Evolutionary conservation across 2,329 filamentous ascomycete genomes (phyloP), one percentile per base, ranked within the genome.

Genomic region (Ascochyta lentis): DNA sequence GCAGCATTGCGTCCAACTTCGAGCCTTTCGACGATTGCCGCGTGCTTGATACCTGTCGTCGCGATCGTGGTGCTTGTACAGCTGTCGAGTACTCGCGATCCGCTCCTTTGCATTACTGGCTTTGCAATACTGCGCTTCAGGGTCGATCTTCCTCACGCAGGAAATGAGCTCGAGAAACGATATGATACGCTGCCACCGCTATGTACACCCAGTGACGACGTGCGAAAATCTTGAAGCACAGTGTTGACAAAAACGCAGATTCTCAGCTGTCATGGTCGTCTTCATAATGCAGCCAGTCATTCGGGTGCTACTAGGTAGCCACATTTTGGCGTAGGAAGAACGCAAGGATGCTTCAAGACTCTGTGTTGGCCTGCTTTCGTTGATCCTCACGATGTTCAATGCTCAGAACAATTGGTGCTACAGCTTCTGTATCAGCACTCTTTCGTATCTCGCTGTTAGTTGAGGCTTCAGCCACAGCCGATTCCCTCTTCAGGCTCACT

Each of bases 111-210:
- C 6, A 54, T 54, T 8, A 49, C 40, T 9, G 45, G 26, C 3
- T 49, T 54, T 10, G 39, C 45, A 1, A n/a, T 44, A 1, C 1
- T 49, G 1, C 13, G 57, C 52, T 13, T 15, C 47, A 1, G 37
- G 31, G 1, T 19, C 59, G 19, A 56, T 61, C 7, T 44, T 47
- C 23, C 45, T 59, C n/a, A 59, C 52, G 3, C 52, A 59, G 26
- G 56, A 52, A 1, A 56, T 44, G 8, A 59, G 44, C 16, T 44
- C 55, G 6, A 50, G 59, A 22, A 54, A 56, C 19, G 37, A 58
- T 60, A 4, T 60, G 5, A 58, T 41, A 44, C 19, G 19, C 58
- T 15, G 54, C 54, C 3, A 60, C 58, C 22, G 54, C 58, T 19
- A 51, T 54, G 54, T 60, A 50, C 49, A 54, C 51, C 8, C 8